Evolutionary conservation across 148 eudicot species (phyloP).

Genomic region (Rhododendron williamsianum): DNA sequence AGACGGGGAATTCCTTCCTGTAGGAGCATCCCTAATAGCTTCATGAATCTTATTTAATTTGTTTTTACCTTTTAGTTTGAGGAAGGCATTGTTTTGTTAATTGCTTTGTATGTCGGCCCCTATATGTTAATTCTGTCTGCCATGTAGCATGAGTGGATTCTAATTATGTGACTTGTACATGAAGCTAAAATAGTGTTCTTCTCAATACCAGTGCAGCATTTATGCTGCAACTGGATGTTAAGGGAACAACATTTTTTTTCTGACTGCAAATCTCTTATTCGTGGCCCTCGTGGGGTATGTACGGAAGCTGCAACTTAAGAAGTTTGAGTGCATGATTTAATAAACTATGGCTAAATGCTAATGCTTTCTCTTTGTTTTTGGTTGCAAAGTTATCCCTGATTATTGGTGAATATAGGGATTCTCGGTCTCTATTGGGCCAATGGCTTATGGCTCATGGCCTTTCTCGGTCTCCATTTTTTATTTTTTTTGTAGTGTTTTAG

Average conservation of each 20-base stretch:
- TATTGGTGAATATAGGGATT: too few species aligned
- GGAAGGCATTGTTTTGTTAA: neutral
- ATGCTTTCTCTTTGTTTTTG: too few species aligned
- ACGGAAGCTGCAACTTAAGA: neutral
- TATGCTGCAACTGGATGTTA: neutral
- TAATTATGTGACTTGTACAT: neutral
- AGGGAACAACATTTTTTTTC: constrained; percentile 4
- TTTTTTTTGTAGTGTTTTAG: too few species aligned
- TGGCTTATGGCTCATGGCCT: neutral
- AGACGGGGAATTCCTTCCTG: too few species aligned
- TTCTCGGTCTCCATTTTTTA: too few species aligned
- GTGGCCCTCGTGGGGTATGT: neutral
- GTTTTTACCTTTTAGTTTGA: too few species aligned
- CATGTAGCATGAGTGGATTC: neutral
- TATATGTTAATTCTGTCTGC: neutral
- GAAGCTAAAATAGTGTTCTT: constrained; percentile 5
- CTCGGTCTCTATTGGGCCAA: neutral
- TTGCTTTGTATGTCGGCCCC: neutral
- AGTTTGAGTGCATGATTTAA: neutral
- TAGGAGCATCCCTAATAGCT: too few species aligned
- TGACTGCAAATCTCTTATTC: neutral
- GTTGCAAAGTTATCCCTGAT: neutral
- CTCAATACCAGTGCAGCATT: neutral
- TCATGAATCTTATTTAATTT: too few species aligned
- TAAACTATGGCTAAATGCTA: neutral